phyloP scores from a whole-genome alignment of 2,329 filamentous ascomycete genomes.

The Leptoxyphium fumago region DNA sequence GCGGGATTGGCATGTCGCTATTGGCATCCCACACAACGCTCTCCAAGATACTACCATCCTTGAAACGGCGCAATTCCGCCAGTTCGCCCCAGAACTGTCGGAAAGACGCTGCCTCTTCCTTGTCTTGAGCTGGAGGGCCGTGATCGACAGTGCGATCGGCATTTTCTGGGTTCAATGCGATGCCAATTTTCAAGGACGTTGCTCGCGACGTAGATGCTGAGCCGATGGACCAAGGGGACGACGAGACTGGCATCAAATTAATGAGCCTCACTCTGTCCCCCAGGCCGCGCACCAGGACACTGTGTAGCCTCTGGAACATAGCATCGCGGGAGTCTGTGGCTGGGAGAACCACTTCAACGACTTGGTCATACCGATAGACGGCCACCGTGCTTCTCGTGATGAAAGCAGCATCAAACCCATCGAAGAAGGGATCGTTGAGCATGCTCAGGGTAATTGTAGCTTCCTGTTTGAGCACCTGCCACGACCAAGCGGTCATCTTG shows the following conservation, averaged over 20 bases:
- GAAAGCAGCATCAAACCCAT: slow-evolving; percentile 77
- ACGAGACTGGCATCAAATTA: slow-evolving; percentile 21
- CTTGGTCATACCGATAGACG: slow-evolving; percentile 40
- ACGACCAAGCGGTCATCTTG: slow-evolving; percentile 84
- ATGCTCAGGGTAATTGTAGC: slow-evolving; percentile 60
- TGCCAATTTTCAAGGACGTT: slow-evolving; percentile 43
- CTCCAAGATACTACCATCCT: slow-evolving; percentile 85
- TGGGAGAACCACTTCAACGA: slow-evolving; percentile 27
- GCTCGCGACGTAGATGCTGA: slow-evolving; percentile 9
- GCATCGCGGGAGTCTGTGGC: slow-evolving; percentile 15
- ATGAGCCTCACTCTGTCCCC: slow-evolving; percentile 60
- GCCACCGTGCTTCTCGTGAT: slow-evolving; percentile 45
- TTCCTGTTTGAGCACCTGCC: slow-evolving; percentile 55
- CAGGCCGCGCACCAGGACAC: slow-evolving; percentile 53
- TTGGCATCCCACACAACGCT: slow-evolving; percentile 66
- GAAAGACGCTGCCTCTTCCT: slow-evolving; percentile 66
- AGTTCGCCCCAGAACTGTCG: slow-evolving; percentile 91
- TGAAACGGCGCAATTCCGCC: slow-evolving; percentile 83
- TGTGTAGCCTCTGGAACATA: slow-evolving; percentile 40
- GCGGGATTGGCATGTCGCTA: slow-evolving; percentile 48
- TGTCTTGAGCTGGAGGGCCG: slow-evolving; percentile 73
- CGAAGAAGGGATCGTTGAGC: slow-evolving; percentile 55
- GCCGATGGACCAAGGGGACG: slow-evolving; percentile 22
- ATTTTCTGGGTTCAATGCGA: slow-evolving; percentile 59
- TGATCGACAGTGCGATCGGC: slow-evolving; percentile 68